Evolutionary conservation across 2,329 filamentous ascomycete species (phyloP), one percentile per base, ranked within the genome.

Genomic region (Venturiaceae sp.): DNA sequence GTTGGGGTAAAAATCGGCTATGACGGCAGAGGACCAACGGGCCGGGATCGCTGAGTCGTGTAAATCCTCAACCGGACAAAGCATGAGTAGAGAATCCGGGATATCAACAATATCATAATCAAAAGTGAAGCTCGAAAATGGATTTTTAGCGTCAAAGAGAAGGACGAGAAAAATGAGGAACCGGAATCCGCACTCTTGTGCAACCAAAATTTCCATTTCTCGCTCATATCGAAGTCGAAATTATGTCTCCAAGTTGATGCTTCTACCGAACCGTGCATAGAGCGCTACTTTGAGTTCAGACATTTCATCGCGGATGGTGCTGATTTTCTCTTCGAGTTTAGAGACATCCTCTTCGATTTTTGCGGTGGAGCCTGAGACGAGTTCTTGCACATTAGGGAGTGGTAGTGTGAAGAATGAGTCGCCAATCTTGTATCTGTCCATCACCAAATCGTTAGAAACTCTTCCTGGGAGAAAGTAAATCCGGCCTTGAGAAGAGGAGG

Each of bases 171-270:
- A 7, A 16, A n/a, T n/a, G 26, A 6, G 7, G n/a, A 30, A 3
- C 9, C 30, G 44, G 8, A 7, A n/a, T n/a, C n/a, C 30, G 9
- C 19, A 23, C 13, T 9, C 11, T 4, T 50, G 26, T 19, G 14
- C 13, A 13, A 13, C 16, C 5, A 16, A 47, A 9, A 47, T 28
- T n/a, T n/a, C n/a, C n/a, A 30, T 3, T 23, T 30, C 21, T 30
- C 23, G 23, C 26, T 30, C 41, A 26, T 21, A 11, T 2, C 23
- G 7, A 14, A 13, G 21, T 47, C 44, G 44, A 26, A 39, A 23
- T 81, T 78, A 94, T 65, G 88, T 90, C 75, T 99, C 94, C 64
- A 97, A 80, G 74, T 99, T 99, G 79, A 99, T 99, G 72, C 92
- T 95, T 72, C 88, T 85, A 58, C 94, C 94, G 74, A 99, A 99